These are phyloP conservation scores for Elaeis guineensis DNA, from an alignment of 176 grass and related monocot species.

Conservation along the genomic window DNA sequence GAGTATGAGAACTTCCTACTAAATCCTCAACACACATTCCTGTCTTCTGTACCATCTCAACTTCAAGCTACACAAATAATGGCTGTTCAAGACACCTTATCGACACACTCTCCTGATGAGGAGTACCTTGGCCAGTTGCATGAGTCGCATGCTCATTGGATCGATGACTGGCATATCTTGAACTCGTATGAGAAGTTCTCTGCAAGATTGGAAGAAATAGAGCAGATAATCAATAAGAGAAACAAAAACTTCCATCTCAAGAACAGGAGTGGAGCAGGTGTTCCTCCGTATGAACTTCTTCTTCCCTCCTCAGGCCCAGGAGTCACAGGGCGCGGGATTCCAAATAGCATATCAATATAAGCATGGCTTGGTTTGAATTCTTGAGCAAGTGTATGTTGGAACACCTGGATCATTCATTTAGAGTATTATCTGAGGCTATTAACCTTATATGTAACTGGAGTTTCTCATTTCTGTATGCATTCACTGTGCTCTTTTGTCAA, in stretches of 20 bases:
- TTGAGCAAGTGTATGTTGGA: too few relatives aligned
- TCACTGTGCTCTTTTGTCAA: too few relatives aligned
- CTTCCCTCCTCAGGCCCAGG: conserved; percentile 26
- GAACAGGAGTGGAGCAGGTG: conserved; percentile 45
- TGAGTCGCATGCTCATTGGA: conserved; percentile 25
- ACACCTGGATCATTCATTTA: too few relatives aligned
- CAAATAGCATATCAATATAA: conserved; percentile 73
- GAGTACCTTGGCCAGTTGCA: conserved; percentile 42
- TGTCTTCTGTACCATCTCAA: conserved; percentile 39
- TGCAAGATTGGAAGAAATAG: conserved; percentile 31
- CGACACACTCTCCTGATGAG: conserved; percentile 46
- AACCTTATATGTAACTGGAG: too few relatives aligned
- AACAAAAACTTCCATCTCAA: conserved; percentile 13
- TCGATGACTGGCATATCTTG: conserved; percentile 2
- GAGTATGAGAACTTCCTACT: conserved; percentile 12
- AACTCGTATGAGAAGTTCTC: conserved; percentile 33
- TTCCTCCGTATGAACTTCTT: conserved; percentile 49
- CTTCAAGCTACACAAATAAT: conserved; percentile 24
- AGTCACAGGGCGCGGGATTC: conserved; percentile 50
- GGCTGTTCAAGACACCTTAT: conserved; percentile 31
- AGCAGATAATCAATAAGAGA: conserved; percentile 27
- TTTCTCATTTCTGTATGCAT: too few relatives aligned
- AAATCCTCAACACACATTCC: conserved; percentile 22
- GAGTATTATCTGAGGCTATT: too few relatives aligned
- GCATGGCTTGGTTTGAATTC: too few relatives aligned